Evolutionary conservation across 371 early-diverging fungal species (phyloP).

Genomic region (Mycotypha africana): DNA sequence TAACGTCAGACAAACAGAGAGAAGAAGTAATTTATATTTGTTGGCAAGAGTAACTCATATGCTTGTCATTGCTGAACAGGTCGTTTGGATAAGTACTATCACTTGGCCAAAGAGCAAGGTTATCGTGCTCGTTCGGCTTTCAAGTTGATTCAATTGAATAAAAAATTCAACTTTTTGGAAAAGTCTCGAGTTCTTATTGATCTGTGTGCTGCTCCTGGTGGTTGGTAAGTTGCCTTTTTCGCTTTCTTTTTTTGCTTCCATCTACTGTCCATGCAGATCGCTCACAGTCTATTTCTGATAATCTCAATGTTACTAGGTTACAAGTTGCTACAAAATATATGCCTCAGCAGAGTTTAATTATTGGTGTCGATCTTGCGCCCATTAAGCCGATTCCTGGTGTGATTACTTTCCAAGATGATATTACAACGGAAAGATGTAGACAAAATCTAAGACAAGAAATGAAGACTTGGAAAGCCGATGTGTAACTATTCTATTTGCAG

Average conservation of each 20-base stretch:
- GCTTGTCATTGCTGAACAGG: constrained; percentile 35
- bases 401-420: constrained; percentile 97
- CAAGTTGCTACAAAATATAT: constrained; percentile 97
- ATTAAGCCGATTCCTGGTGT: constrained; percentile 98
- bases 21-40: not conserved
- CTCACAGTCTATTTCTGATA: too few species aligned
- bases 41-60: not conserved
- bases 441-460: constrained; percentile 79
- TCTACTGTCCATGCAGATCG: too few species aligned
- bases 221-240: constrained; percentile 67
- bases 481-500: too few species aligned
- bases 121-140: constrained; percentile 99
- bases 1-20: not conserved
- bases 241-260: not conserved
- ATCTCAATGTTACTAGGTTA: constrained; percentile 42
- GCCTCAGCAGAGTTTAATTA: constrained; percentile 88
- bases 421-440: constrained; percentile 94
- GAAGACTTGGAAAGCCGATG: constrained; percentile 98
- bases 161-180: constrained; percentile 96
- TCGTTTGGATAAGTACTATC: constrained; percentile 99
- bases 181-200: constrained; percentile 92
- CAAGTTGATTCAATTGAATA: constrained; percentile 99
- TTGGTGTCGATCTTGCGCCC: constrained; percentile 97
- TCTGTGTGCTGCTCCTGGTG: constrained; percentile 99
- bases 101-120: constrained; percentile 99